Evolutionary conservation across 2,329 filamentous ascomycete species (phyloP).

Genomic region (Trichoderma lentiforme): DNA sequence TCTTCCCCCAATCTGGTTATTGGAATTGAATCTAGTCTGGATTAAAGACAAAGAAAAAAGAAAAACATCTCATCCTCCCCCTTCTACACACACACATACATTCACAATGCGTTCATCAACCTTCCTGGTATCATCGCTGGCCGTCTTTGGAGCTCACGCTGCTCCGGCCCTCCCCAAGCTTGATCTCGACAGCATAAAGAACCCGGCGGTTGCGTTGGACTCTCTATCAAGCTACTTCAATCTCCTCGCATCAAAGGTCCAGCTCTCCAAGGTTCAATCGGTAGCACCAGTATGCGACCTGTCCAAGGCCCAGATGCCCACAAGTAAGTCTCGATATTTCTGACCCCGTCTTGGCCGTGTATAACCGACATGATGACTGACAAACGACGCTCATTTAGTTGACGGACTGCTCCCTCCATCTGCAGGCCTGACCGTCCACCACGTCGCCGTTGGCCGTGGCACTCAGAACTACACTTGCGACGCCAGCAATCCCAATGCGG

Average conservation of each 20-base stretch:
- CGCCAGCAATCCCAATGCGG: slow-evolving; percentile 53
- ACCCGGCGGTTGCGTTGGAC: slow-evolving; percentile 39
- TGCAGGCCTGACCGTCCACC: slow-evolving; percentile 61
- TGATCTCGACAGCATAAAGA: slow-evolving; percentile 36
- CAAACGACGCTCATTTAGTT: not conserved
- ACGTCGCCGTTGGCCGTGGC: slow-evolving; percentile 82
- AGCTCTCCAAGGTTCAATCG: slow-evolving; percentile 42
- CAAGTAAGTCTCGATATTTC: slow-evolving; percentile 37
- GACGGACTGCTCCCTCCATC: slow-evolving; percentile 59
- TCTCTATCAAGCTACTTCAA: slow-evolving; percentile 61
- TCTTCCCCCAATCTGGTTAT: slow-evolving; percentile 17
- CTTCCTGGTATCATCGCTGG: slow-evolving; percentile 44
- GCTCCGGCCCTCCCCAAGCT: slow-evolving; percentile 42
- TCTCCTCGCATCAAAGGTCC: slow-evolving; percentile 53
- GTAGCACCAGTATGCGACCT: slow-evolving; percentile 52
- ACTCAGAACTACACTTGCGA: slow-evolving; percentile 93
- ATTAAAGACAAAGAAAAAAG: not conserved
- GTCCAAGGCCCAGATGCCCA: slow-evolving; percentile 49
- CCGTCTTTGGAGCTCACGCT: slow-evolving; percentile 41
- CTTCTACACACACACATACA: not conserved
- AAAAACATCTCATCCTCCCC: not conserved
- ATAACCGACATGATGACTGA: not conserved
- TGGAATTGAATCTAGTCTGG: not conserved
- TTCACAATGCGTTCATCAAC: slow-evolving; percentile 49
- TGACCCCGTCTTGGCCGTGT: not conserved